These are phyloP conservation scores for Magnolia kwangsiensis DNA, from an alignment of 164 flowering plant genomes.

Conservation along the genomic window DNA sequence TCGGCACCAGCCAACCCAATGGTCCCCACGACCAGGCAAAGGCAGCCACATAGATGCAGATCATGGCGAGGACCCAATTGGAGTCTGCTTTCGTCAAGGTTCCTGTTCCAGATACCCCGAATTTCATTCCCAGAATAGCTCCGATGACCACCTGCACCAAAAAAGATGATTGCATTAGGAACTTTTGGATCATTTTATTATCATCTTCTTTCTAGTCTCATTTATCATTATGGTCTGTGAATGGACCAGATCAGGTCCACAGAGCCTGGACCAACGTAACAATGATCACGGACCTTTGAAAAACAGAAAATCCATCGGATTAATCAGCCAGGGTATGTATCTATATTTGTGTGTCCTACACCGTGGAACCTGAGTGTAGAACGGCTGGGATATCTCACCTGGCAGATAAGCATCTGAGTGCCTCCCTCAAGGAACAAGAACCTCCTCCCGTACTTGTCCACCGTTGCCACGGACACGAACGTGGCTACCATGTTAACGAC, in stretches of 20 bases:
- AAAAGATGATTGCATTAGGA: not conserved
- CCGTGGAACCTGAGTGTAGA: too few relatives aligned
- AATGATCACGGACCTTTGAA: too few relatives aligned
- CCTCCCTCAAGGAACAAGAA: conserved; percentile 24
- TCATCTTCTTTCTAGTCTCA: too few relatives aligned
- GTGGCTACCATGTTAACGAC: conserved; percentile 21
- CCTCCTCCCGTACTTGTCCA: conserved; percentile 21
- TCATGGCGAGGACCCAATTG: conserved; percentile 11
- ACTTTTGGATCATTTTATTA: too few relatives aligned
- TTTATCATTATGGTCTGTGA: too few relatives aligned
- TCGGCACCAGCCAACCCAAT: conserved; percentile 25
- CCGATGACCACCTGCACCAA: conserved; percentile 13
- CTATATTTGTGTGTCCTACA: too few relatives aligned
- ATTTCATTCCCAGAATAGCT: conserved; percentile 13
- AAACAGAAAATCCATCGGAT: not conserved
- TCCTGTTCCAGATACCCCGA: conserved; percentile 18
- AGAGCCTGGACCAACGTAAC: too few relatives aligned
- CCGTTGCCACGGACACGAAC: conserved; percentile 17
- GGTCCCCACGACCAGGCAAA: conserved; percentile 32
- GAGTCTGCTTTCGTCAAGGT: conserved; percentile 11
- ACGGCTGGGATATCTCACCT: not conserved
- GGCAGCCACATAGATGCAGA: conserved; percentile 22
- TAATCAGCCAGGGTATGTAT: too few relatives aligned
- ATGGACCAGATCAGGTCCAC: too few relatives aligned
- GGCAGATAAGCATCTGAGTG: conserved; percentile 21